Evolutionary conservation across 495 filamentous ascomycete species (phyloP).

Genomic region (Aspergillus panamensis): DNA sequence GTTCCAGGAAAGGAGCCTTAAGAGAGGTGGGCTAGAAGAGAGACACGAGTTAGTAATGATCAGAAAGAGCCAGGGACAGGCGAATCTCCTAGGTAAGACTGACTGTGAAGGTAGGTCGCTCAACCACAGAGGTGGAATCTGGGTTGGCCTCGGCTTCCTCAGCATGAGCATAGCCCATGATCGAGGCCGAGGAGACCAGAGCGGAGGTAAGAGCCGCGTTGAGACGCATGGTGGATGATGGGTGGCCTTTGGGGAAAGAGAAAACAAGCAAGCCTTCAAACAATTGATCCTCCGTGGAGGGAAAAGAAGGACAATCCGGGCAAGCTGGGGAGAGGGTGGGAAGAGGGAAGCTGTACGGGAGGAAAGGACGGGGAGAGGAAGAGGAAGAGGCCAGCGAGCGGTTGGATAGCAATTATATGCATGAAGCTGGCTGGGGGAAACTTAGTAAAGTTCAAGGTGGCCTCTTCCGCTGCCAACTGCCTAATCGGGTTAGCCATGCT

Average conservation of each 20-base stretch:
- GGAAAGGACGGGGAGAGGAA: neutral
- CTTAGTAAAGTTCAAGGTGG: conserved; percentile 40
- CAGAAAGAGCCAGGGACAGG: conserved; percentile 11
- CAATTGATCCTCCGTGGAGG: conserved; percentile 26
- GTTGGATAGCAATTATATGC: conserved; percentile 34
- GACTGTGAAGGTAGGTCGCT: conserved; percentile 87
- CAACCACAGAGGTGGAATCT: conserved; percentile 53
- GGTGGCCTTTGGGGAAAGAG: conserved; percentile 17
- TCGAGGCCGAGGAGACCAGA: conserved; percentile 63
- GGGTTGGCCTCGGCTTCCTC: conserved; percentile 63
- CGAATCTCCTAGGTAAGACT: conserved; percentile 31
- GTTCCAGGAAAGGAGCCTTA: conserved; percentile 94
- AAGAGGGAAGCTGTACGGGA: conserved; percentile 16
- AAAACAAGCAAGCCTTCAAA: conserved; percentile 28
- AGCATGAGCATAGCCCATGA: conserved; percentile 69
- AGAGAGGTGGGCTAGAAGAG: conserved; percentile 68
- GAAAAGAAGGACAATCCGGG: conserved; percentile 30
- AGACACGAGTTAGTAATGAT: conserved; percentile 22
- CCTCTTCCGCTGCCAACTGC: conserved; percentile 37
- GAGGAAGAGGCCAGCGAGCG: conserved; percentile 18
- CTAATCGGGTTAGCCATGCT: conserved; percentile 34
- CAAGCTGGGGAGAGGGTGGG: conserved; percentile 27
- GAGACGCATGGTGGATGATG: conserved; percentile 66
- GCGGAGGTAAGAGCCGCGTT: conserved; percentile 63
- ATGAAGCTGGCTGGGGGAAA: conserved; percentile 24